These are phyloP conservation scores for Sclerotinia minor DNA, from an alignment of 2,329 filamentous ascomycete species.

Conservation along the genomic window DNA sequence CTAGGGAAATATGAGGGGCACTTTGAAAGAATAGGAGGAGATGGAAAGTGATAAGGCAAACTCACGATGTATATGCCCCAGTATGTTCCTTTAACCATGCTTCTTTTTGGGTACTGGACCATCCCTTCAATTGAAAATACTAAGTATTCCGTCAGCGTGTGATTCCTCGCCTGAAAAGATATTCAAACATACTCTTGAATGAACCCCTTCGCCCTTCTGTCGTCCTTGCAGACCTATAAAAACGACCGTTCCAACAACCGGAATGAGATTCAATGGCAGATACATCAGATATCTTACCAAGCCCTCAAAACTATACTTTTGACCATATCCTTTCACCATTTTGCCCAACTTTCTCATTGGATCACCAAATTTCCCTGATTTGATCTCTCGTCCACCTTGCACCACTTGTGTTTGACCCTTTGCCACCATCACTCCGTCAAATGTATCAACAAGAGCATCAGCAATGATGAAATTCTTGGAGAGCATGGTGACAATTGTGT, in stretches of 20 bases:
- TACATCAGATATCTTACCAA: constrained; percentile 70
- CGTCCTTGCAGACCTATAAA: constrained; percentile 77
- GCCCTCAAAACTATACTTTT: constrained; percentile 58
- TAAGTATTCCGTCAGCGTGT: constrained; percentile 45
- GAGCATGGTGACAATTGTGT: constrained; percentile 56
- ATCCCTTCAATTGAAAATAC: constrained; percentile 91
- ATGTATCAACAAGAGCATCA: constrained; percentile 82
- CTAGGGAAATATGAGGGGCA: background rate
- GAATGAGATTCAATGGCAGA: constrained; percentile 89
- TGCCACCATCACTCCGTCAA: constrained; percentile 69
- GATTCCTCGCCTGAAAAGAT: background rate
- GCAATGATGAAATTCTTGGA: constrained; percentile 74
- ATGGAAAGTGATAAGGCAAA: background rate
- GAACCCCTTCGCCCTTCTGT: constrained; percentile 44
- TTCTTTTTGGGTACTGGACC: constrained; percentile 64
- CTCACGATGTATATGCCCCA: constrained; percentile 79
- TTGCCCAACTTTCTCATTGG: constrained; percentile 57
- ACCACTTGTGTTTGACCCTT: constrained; percentile 61
- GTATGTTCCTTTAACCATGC: constrained; percentile 69
- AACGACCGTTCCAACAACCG: constrained; percentile 77
- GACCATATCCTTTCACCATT: constrained; percentile 58
- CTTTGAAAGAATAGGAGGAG: background rate
- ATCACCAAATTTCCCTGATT: constrained; percentile 52
- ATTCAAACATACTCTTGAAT: constrained; percentile 52
- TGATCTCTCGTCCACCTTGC: constrained; percentile 71